phyloP scores from a whole-genome alignment of 495 filamentous ascomycete genomes.

The Penicillium psychrofluorescens region DNA sequence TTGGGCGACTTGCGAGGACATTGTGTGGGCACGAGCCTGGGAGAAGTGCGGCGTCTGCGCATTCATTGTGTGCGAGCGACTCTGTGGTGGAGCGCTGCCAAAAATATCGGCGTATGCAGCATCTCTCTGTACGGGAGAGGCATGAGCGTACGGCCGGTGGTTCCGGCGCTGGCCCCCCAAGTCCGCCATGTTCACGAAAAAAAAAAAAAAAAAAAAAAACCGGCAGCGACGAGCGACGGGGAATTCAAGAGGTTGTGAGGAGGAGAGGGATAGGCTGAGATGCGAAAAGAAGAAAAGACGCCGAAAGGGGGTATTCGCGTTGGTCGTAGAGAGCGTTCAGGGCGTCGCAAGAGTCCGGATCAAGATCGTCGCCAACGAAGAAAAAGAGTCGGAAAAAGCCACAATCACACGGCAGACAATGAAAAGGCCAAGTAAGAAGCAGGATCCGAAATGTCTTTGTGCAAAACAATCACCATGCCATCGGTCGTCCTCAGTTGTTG shows the following conservation, averaged over 20 bases:
- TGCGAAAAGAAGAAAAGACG: constrained; percentile 6
- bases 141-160: constrained; percentile 60
- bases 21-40: constrained; percentile 74
- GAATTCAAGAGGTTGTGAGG: background rate
- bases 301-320: constrained; percentile 19
- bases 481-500: constrained; percentile 15
- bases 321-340: constrained; percentile 34
- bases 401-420: constrained; percentile 10
- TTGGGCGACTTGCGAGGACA: constrained; percentile 59
- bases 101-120: constrained; percentile 96
- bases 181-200: constrained; percentile 63
- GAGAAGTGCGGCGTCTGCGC: constrained; percentile 53
- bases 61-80: constrained; percentile 81
- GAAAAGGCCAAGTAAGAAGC: constrained; percentile 2
- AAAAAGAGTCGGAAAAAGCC: constrained; percentile 9
- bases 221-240: too few relatives aligned
- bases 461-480: constrained; percentile 23
- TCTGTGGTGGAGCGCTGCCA: constrained; percentile 76
- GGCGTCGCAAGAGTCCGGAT: constrained; percentile 31
- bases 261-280: background rate
- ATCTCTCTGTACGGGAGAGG: constrained; percentile 75
- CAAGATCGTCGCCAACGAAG: constrained; percentile 28
- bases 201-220: background rate
- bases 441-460: constrained; percentile 13
- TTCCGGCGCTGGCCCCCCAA: constrained; percentile 68